Conservation (phyloP, 257 asterid genomes). For the Solanum sejunctum region DNA sequence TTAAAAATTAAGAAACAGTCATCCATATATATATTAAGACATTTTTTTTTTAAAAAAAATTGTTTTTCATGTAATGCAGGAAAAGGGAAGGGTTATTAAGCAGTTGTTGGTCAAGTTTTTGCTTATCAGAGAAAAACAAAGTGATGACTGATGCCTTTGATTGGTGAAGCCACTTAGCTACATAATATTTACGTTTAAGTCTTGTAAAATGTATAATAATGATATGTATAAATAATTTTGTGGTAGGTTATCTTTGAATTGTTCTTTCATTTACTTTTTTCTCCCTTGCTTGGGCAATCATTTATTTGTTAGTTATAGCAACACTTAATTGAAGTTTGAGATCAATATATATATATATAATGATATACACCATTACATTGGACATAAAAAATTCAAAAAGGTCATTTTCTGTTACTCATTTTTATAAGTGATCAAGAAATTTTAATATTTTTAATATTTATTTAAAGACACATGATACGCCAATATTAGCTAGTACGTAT, state of each 20-base stretch:
- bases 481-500: background rate
- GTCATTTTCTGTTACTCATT: background rate
- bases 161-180: background rate
- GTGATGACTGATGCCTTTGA: background rate
- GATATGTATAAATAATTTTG: background rate
- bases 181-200: background rate
- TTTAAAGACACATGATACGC: background rate
- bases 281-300: background rate
- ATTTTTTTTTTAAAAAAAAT: background rate
- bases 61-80: constrained; percentile 25
- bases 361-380: background rate
- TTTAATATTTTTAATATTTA: too few species aligned
- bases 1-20: too few species aligned
- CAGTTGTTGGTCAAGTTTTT: constrained; percentile 29
- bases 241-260: background rate
- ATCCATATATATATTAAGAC: background rate
- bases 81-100: constrained; percentile 12
- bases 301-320: background rate
- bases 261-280: background rate
- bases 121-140: constrained; percentile 1
- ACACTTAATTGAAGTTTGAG: background rate
- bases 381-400: background rate
- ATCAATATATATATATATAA: background rate
- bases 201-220: background rate
- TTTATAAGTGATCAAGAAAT: too few species aligned